Evolutionary conservation across 352 stramenopile species (phyloP), one percentile per base, ranked within the genome.

Genomic region (Aphanomyces invadans): DNA sequence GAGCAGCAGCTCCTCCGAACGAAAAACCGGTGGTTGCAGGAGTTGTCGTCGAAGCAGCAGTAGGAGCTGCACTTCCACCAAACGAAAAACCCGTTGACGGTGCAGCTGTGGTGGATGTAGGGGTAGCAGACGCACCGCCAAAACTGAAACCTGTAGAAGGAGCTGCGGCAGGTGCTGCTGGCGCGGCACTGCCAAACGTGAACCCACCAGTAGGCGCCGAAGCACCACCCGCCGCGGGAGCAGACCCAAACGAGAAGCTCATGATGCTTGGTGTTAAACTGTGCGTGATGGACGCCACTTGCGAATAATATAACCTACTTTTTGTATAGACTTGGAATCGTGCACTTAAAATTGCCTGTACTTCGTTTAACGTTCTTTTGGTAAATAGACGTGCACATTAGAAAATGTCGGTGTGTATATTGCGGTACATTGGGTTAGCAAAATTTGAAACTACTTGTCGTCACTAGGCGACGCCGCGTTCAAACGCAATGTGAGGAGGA

Each of bases 241-340:
- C 65, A 31, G 53, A 48, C 21, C 71, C 73, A 65, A 78, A 78
- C 29, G 70, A 68, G 65, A 78, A 78, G 62, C 64, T 56, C 39
- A 74, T 75, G 61, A 57, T 70, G 44, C 51, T 56, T 57, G 49
- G 49, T 57, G 49, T 7, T 19, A 33, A 57, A 33, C 15, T 57
- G 21, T 29, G 11, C 10, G n/a, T 23, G n/a, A 25, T 31, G 46
- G n/a, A 11, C n/a, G 21, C n/a, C 10, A 54, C 10, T 1, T 54
- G n/a, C 10, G 21, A 31, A 23, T 29, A 54, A 54, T 23, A 31
- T 31, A 21, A 23, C n/a, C 21, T 11, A 23, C 36, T 7, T 42
- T 42, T 42, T 42, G 36, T 42, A 42, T 42, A n/a, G n/a, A n/a
- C n/a, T n/a, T n/a, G 36, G 7, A 42, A 42, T 15, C 36, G 15